Conservation (phyloP, 345 rosid species). For the Psidium friedrichsthalianum region DNA sequence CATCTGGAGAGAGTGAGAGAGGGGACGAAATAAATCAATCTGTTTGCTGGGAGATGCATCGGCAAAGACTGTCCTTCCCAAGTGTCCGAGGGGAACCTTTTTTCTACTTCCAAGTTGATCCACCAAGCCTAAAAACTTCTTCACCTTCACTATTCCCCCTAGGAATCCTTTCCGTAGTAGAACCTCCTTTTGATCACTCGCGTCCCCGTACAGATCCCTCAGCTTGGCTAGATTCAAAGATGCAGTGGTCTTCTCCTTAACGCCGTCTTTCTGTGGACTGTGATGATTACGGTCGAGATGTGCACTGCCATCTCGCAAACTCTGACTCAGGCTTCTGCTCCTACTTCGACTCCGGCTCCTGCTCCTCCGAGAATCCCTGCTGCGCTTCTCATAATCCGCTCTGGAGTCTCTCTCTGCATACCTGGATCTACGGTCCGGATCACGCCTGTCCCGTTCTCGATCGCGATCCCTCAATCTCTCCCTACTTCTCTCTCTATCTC, state of each 20-base stretch:
- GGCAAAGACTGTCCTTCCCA: not conserved
- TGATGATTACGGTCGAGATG: constrained; percentile 32
- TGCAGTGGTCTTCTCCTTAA: constrained; percentile 43
- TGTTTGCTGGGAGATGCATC: not conserved
- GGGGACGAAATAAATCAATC: not conserved
- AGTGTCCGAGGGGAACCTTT: not conserved
- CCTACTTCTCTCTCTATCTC: constrained; percentile 9
- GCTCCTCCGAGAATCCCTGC: constrained; percentile 22
- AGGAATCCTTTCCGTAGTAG: constrained; percentile 33
- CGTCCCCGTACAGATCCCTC: constrained; percentile 78
- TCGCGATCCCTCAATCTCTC: constrained; percentile 17
- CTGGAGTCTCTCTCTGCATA: constrained; percentile 19
- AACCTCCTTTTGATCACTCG: constrained; percentile 34
- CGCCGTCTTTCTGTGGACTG: constrained; percentile 37
- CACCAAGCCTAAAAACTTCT: constrained; percentile 93
- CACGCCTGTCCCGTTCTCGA: constrained; percentile 10
- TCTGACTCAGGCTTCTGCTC: constrained; percentile 55
- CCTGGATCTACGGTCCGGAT: constrained; percentile 13
- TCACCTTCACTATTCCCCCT: constrained; percentile 51
- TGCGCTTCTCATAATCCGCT: constrained; percentile 26
- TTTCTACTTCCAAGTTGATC: constrained; percentile 13
- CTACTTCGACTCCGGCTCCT: constrained; percentile 29
- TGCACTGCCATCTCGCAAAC: constrained; percentile 32
- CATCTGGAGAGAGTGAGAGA: not conserved
- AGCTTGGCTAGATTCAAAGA: constrained; percentile 86